Evolutionary conservation across 2,329 filamentous ascomycete species (phyloP), one percentile per base, ranked within the genome.

Genomic region (Pezicula radicicola): DNA sequence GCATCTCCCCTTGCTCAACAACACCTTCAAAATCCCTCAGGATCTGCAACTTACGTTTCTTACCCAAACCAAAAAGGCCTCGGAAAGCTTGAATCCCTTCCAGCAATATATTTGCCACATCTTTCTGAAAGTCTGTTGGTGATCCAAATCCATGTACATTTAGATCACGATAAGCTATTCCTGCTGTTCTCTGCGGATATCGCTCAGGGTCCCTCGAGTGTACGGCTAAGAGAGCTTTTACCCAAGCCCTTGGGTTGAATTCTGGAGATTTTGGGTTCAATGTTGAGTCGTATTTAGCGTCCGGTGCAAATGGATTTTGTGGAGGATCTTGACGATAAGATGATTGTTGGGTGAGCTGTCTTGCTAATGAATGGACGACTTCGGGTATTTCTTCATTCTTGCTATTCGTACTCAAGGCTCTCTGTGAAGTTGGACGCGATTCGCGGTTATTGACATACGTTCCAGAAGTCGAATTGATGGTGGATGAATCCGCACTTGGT

Each of bases 111-210:
- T 86, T 87, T 55, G 68, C 71, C 6, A 87, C 81, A 61, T 83
- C 78, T 66, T 84, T 85, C 65, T 89, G 86, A 67, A 85, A 89
- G 65, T 89, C 86, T 1, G 85, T 88, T 1, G 81, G 74, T 39
- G 78, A 79, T 42, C 85, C 85, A 60, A 78, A 89, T 39, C 86
- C 85, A 63, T 84, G 82, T 5, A 88, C 83, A 54, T 81, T 88
- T 51, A 90, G 72, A 63, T 88, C 78, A 66, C 81, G 79, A 71
- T 86, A 89, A 47, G 78, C 75, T 42, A 90, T 75, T 44, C 87
- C 86, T 1, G 81, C 77, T 13, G 79, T 81, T 60, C 85, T 79
- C 40, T 63, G 58, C 2, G 68, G 70, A 66, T 84, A 83, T 8
- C 72, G 64, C 52, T 77, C 71, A 19, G 83, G 83, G 48, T 83